These are phyloP conservation scores for Kluyveromyces starmeri DNA, from an alignment of 805 yeast species.

Conservation along the genomic window DNA sequence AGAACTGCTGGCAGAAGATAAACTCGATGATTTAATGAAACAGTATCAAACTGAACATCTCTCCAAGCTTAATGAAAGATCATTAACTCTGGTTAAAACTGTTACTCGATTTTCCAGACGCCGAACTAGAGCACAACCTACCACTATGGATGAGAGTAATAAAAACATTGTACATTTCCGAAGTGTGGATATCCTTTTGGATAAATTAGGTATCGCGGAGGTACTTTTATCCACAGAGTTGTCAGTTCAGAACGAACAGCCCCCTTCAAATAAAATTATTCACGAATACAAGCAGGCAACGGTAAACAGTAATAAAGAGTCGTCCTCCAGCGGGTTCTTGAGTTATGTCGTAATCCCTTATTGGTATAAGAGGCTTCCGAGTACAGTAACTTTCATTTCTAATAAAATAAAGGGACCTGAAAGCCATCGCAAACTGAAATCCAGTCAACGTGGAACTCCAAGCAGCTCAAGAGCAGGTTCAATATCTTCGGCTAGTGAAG, in stretches of 20 bases:
- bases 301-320: constrained; percentile 27
- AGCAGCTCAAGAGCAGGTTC: constrained; percentile 3
- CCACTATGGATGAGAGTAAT: constrained; percentile 10
- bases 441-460: background rate
- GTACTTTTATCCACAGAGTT: constrained; percentile 32
- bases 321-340: constrained; percentile 38
- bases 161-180: constrained; percentile 21
- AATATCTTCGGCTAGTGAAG: background rate
- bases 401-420: constrained; percentile 42
- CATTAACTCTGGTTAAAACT: constrained; percentile 27
- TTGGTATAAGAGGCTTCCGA: constrained; percentile 41
- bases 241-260: constrained; percentile 10
- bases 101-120: constrained; percentile 12
- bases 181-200: constrained; percentile 37
- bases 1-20: constrained; percentile 34
- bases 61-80: constrained; percentile 19
- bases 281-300: constrained; percentile 17
- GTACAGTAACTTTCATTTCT: constrained; percentile 36
- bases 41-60: constrained; percentile 24
- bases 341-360: constrained; percentile 47
- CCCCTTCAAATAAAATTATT: background rate
- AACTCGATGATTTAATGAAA: constrained; percentile 28
- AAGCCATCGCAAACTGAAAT: constrained; percentile 19
- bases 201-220: constrained; percentile 47
- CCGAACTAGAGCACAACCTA: constrained; percentile 20